Evolutionary conservation across 208 protist species (phyloP).

Genomic region (Porcisia hertigi): DNA sequence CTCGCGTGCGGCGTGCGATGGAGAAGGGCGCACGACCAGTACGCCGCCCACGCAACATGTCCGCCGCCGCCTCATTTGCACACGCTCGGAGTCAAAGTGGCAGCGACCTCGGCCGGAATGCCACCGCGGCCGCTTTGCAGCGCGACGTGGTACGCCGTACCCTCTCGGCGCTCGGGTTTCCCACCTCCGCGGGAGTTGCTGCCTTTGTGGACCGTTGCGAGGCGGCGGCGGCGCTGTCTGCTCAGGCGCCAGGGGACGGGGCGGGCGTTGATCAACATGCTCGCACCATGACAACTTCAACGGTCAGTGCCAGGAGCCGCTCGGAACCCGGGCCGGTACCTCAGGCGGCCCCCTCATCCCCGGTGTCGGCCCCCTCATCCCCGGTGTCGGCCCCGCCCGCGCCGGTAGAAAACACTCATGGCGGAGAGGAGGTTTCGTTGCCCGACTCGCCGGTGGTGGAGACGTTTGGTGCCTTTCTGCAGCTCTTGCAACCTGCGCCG

Average conservation of each 20-base stretch:
- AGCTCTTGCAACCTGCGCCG: constrained; percentile 8
- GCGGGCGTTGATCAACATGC: neutral
- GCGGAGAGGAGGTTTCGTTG: neutral
- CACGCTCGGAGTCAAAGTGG: neutral
- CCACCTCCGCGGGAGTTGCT: constrained; percentile 1
- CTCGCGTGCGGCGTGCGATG: constrained; percentile 11
- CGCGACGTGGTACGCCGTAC: constrained; percentile 18
- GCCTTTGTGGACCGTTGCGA: neutral
- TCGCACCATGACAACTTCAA: neutral
- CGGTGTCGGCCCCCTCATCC: neutral
- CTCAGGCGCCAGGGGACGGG: neutral
- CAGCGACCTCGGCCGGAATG: neutral
- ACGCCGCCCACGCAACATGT: constrained; percentile 8
- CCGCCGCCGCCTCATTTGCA: neutral
- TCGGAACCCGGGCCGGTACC: neutral
- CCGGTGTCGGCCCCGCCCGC: neutral
- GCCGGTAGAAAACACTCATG: neutral
- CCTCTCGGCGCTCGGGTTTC: constrained; percentile 15
- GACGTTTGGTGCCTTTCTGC: constrained; percentile 25
- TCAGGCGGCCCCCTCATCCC: neutral
- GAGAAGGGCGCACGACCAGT: constrained; percentile 27
- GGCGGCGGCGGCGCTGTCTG: neutral
- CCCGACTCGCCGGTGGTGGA: constrained; percentile 13
- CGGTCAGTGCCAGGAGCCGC: neutral
- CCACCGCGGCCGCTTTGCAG: constrained; percentile 11